These are phyloP conservation scores for Ophiostoma fasciatum DNA, from an alignment of 2,329 filamentous ascomycete genomes.

Conservation along the genomic window DNA sequence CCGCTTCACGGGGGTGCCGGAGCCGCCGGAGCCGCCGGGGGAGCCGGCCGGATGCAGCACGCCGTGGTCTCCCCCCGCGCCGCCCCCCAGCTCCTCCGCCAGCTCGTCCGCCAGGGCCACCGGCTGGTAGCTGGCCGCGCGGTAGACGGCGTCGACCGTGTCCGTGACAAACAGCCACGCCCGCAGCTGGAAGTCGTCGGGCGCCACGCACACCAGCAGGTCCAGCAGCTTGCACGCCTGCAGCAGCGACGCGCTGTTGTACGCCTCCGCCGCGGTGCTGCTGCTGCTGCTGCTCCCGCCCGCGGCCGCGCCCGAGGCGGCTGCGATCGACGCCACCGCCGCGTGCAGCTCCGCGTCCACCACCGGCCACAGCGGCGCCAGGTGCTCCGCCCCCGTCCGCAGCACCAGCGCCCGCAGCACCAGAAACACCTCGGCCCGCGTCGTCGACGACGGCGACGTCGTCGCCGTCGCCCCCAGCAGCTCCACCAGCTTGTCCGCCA, in stretches of 20 bases:
- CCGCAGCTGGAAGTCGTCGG: conserved; percentile 95
- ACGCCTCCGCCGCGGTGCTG: conserved; percentile 52
- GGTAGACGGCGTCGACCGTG: conserved; percentile 90
- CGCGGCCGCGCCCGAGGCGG: conserved; percentile 49
- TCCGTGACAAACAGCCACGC: conserved; percentile 97
- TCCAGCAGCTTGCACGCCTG: conserved; percentile 94
- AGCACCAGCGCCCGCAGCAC: conserved; percentile 70
- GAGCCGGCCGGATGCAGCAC: no score
- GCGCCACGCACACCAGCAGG: conserved; percentile 67
- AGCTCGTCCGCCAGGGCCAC: conserved; percentile 73
- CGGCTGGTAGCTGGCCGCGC: conserved; percentile 51
- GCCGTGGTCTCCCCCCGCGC: no score
- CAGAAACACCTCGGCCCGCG: conserved; percentile 80
- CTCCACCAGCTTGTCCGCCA: conserved; percentile 77
- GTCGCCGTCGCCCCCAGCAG: conserved; percentile 69
- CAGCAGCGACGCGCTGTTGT: conserved; percentile 60
- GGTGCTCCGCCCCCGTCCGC: conserved; percentile 61
- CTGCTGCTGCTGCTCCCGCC: no score
- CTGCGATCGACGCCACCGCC: conserved; percentile 59
- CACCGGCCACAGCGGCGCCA: conserved; percentile 79
- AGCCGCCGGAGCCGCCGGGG: conserved; percentile 19
- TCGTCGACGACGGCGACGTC: conserved; percentile 82
- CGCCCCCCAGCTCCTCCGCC: conserved; percentile 52
- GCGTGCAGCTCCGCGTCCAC: conserved; percentile 75
- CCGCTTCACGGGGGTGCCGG: conserved; percentile 24